Percentiles rank a stretch among this genome's conserved stretches.
Conservation (phyloP, 352 stramenopile genomes). For the Thalassiosira mediterranea region DNA sequence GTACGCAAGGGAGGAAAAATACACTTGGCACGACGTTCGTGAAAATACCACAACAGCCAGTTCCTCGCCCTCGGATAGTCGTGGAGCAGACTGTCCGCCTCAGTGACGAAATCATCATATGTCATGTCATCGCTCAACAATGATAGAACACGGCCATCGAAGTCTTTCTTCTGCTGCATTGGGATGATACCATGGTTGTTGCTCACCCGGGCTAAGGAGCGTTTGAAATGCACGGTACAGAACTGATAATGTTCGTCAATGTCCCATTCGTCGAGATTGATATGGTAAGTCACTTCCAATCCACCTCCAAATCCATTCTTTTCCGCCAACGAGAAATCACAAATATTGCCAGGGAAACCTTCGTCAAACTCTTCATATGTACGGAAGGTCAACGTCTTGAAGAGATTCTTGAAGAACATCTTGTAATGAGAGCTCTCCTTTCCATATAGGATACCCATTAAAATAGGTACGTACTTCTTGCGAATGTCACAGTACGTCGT, state of each 20-base stretch:
- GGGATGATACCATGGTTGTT: neutral
- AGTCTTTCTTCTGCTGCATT: neutral
- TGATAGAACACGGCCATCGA: neutral
- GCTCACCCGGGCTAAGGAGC: neutral
- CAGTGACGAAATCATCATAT: neutral
- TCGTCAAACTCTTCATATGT: neutral
- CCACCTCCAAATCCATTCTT: neutral
- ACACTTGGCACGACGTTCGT: neutral
- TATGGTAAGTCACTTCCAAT: neutral
- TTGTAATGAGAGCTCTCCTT: neutral
- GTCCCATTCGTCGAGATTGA: neutral
- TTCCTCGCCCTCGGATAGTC: neutral
- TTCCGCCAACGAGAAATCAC: neutral
- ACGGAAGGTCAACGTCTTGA: neutral
- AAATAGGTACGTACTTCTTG: neutral
- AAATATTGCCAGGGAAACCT: neutral
- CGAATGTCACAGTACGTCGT: neutral
- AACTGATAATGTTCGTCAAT: neutral
- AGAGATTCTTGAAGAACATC: neutral
- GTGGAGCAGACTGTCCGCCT: neutral
- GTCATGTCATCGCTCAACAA: neutral
- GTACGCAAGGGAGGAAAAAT: neutral
- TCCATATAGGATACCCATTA: neutral
- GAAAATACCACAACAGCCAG: neutral
- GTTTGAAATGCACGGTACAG: neutral